These are phyloP conservation scores for Rosa lucieae DNA, from an alignment of 306 rosid genomes.

Conservation along the genomic window DNA sequence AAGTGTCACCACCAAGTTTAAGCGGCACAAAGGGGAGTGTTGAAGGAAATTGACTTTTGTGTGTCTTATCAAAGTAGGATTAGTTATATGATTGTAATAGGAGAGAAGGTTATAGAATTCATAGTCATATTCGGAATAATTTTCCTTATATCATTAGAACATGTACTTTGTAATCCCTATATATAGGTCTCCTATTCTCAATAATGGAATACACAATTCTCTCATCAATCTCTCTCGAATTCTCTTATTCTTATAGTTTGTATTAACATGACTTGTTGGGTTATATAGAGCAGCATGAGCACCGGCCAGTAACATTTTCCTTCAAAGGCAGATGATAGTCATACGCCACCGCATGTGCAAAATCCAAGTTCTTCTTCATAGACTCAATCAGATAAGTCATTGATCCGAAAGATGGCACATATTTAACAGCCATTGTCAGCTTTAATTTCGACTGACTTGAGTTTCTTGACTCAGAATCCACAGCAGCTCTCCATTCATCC, in stretches of 20 bases:
- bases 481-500: constrained; percentile 40
- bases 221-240: no score
- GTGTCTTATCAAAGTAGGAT: no score
- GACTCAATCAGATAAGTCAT: constrained; percentile 19
- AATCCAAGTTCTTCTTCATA: constrained; percentile 28
- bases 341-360: constrained; percentile 34
- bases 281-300: constrained; percentile 30
- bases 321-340: constrained; percentile 23
- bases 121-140: no score
- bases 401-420: constrained; percentile 13
- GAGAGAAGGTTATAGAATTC: no score
- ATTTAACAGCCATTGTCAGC: constrained; percentile 38
- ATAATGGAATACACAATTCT: no score
- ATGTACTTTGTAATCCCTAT: no score
- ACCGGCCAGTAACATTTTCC: background rate
- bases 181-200: no score
- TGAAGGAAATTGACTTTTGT: no score
- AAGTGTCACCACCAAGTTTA: no score
- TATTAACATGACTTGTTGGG: constrained; percentile 5
- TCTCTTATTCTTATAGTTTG: background rate
- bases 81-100: no score
- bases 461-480: constrained; percentile 21
- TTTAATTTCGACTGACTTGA: constrained; percentile 19
- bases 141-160: no score
- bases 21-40: no score